phyloP scores from a whole-genome alignment of 2,329 filamentous ascomycete species.

The Ophiosphaerella narmari region DNA sequence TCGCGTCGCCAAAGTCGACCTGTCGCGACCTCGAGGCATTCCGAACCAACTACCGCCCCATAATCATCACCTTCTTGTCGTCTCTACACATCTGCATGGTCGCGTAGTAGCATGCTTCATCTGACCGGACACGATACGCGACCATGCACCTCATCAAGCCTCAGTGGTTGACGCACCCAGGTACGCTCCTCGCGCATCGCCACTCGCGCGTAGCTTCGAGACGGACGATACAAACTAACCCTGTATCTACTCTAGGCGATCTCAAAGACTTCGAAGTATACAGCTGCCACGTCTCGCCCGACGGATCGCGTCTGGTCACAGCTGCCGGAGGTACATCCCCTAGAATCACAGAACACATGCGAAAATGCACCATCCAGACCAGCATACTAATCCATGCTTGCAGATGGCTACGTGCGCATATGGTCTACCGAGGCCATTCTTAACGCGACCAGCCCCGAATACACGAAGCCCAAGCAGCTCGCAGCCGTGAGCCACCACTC shows the following conservation, averaged over 20 bases:
- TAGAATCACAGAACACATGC: slow-evolving; percentile 16
- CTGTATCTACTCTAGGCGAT: slow-evolving; percentile 66
- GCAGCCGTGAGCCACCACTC: slow-evolving; percentile 99
- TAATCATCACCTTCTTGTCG: slow-evolving; percentile 8
- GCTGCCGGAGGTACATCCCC: slow-evolving; percentile 78
- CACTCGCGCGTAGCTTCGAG: background rate
- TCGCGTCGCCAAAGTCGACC: slow-evolving; percentile 38
- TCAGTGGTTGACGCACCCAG: slow-evolving; percentile 92
- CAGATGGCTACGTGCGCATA: slow-evolving; percentile 93
- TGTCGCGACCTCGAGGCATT: slow-evolving; percentile 31
- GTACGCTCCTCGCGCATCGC: slow-evolving; percentile 52
- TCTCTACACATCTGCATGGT: slow-evolving; percentile 21
- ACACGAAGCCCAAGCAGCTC: slow-evolving; percentile 83
- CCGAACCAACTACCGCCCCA: slow-evolving; percentile 19
- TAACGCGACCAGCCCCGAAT: slow-evolving; percentile 73
- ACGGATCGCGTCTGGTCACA: slow-evolving; percentile 88
- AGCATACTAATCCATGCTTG: slow-evolving; percentile 19
- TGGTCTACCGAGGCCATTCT: slow-evolving; percentile 97
- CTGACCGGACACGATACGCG: slow-evolving; percentile 21
- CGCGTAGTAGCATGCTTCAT: slow-evolving; percentile 31
- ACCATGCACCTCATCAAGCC: slow-evolving; percentile 78
- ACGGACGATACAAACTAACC: slow-evolving; percentile 16
- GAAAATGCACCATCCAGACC: slow-evolving; percentile 21
- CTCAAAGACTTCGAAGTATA: slow-evolving; percentile 99
- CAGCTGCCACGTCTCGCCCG: slow-evolving; percentile 94